Evolutionary conservation across 78 protist genomes (phyloP).

Genomic region (Emiliania huxleyi): DNA sequence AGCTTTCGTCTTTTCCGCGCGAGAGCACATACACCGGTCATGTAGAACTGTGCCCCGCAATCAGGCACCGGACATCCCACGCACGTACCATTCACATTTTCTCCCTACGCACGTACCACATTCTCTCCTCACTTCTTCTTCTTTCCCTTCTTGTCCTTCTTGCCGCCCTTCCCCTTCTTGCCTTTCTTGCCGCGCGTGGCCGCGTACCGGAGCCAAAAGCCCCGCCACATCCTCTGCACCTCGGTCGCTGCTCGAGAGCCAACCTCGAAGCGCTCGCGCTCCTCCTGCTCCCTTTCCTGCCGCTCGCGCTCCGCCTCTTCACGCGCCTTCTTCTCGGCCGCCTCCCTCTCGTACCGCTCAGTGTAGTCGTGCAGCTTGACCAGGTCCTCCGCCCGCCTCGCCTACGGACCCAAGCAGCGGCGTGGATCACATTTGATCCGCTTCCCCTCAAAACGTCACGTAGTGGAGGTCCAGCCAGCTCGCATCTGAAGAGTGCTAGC

Average conservation of each 20-base stretch:
- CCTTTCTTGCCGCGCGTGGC: neutral
- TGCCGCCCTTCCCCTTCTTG: neutral
- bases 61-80: too few relatives aligned
- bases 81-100: too few relatives aligned
- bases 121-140: conserved; percentile 28
- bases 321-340: neutral
- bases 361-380: neutral
- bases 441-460: too few relatives aligned
- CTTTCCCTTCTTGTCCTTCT: neutral
- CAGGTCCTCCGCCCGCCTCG: neutral
- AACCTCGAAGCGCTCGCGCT: neutral
- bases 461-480: too few relatives aligned
- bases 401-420: too few relatives aligned
- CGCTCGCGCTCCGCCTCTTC: neutral
- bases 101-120: too few relatives aligned
- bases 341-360: neutral
- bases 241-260: neutral
- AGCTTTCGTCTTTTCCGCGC: too few relatives aligned
- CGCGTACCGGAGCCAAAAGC: neutral
- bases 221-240: neutral
- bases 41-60: too few relatives aligned
- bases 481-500: too few relatives aligned
- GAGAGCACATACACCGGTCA: too few relatives aligned
- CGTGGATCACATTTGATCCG: too few relatives aligned
- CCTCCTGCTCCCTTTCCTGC: neutral